Percentiles rank a stretch among this genome's conserved stretches.
phyloP scores from a whole-genome alignment of 805 yeast species.

The Lipomyces orientalis region DNA sequence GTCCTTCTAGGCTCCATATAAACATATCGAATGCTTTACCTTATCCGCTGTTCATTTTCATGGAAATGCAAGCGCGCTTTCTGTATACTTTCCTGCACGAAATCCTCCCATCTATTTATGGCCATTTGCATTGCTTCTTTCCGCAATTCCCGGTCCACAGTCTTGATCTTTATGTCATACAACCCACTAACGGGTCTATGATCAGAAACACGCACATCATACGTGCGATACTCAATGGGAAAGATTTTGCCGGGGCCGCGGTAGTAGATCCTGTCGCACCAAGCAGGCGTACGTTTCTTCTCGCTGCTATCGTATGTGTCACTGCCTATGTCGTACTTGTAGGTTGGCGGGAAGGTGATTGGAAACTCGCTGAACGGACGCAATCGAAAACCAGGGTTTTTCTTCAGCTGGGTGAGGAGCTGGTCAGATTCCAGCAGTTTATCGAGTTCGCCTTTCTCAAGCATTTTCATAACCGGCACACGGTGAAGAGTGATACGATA shows the following conservation, averaged over 20 bases:
- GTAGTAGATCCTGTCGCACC: slow-evolving; percentile 91
- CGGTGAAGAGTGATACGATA: slow-evolving; percentile 77
- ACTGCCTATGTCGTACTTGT: slow-evolving; percentile 90
- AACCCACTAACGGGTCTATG: slow-evolving; percentile 87
- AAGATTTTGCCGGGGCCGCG: slow-evolving; percentile 56
- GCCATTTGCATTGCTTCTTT: slow-evolving; percentile 30
- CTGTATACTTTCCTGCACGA: slow-evolving; percentile 27
- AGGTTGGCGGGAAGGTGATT: slow-evolving; percentile 86
- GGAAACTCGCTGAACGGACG: slow-evolving; percentile 83
- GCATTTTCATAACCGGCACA: slow-evolving; percentile 67
- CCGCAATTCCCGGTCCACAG: slow-evolving; percentile 59
- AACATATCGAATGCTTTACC: neutral
- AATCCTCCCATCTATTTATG: slow-evolving; percentile 27
- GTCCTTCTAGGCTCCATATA: neutral
- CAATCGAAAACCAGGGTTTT: slow-evolving; percentile 62
- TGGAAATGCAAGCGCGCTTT: slow-evolving; percentile 19
- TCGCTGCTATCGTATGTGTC: slow-evolving; percentile 84
- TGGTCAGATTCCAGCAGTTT: slow-evolving; percentile 77
- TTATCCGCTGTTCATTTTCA: slow-evolving; percentile 10
- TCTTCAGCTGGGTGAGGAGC: slow-evolving; percentile 76
- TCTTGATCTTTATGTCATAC: slow-evolving; percentile 66
- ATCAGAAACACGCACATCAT: slow-evolving; percentile 73
- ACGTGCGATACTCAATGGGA: slow-evolving; percentile 66
- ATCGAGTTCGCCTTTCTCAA: slow-evolving; percentile 55
- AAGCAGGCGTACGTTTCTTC: slow-evolving; percentile 91